A percentile compares a stretch with the other conserved stretches of the same genome.
These are phyloP conservation scores for Hamigera avellanea DNA, from an alignment of 495 filamentous ascomycete genomes.

Conservation along the genomic window DNA sequence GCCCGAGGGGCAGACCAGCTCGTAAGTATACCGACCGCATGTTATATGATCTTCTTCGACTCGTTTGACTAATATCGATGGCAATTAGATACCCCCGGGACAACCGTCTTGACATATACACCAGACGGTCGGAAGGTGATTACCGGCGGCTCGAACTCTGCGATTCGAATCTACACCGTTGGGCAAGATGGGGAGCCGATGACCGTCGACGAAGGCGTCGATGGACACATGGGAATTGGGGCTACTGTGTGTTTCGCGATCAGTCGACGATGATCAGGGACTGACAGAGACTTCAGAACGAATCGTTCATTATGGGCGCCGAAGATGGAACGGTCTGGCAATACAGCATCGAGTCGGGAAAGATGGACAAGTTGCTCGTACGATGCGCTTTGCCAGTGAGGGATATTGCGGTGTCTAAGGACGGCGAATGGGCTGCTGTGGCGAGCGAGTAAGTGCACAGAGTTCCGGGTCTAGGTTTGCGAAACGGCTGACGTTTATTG, in stretches of 20 bases:
- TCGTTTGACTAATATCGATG: slow-evolving; percentile 6
- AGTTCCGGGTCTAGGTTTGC: not conserved
- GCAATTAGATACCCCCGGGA: slow-evolving; percentile 51
- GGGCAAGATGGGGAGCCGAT: slow-evolving; percentile 82
- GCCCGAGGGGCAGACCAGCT: slow-evolving; percentile 33
- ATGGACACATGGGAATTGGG: slow-evolving; percentile 65
- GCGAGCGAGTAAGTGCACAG: slow-evolving; percentile 63
- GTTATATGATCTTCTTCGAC: not conserved
- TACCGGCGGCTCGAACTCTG: slow-evolving; percentile 83
- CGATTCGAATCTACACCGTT: slow-evolving; percentile 80
- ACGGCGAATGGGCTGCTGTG: slow-evolving; percentile 84
- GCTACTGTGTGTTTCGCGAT: slow-evolving; percentile 44
- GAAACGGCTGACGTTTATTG: slow-evolving; percentile 5
- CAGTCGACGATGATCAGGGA: not conserved
- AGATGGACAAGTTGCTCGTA: slow-evolving; percentile 67
- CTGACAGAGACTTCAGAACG: slow-evolving; percentile 37
- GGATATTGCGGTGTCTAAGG: slow-evolving; percentile 73
- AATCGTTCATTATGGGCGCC: slow-evolving; percentile 74
- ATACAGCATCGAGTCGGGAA: slow-evolving; percentile 66
- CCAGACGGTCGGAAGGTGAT: slow-evolving; percentile 59
- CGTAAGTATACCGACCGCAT: slow-evolving; percentile 18
- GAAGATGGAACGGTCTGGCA: slow-evolving; percentile 90
- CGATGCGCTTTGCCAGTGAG: slow-evolving; percentile 74
- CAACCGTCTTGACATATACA: slow-evolving; percentile 55
- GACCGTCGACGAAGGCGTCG: slow-evolving; percentile 79